Base-by-base conservation (phyloP, 2,329 filamentous ascomycete genomes). In the Aspergillus spinulosporus region DNA sequence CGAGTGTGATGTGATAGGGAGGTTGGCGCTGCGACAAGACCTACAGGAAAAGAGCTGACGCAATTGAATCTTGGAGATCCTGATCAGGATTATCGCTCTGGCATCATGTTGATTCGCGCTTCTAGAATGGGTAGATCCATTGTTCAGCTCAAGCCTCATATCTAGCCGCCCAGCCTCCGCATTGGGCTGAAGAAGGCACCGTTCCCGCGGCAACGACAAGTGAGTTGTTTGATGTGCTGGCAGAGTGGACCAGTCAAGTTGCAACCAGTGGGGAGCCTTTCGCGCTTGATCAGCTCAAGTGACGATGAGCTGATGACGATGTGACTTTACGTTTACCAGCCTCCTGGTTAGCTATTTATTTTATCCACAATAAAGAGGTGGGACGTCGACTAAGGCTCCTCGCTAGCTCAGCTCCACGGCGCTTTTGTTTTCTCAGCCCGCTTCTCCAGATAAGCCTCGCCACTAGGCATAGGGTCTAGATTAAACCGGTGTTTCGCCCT, bases 181-280 rank as follows among this genome's bases (percentile, higher is more conserved):
- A 36, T 49, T 45, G 37, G 46, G 53, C 49, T 58, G 44, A 56
- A 55, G 52, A 48, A 52, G 37, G 32, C 12, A 15, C n/a, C 26
- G 60, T 54, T 48, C 40, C 50, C 57, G 29, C 53, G 59, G 59
- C 60, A 63, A 62, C 62, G 63, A 52, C 48, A 66, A 57, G 53
- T 21, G 21, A 63, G 52, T 64, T 59, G 59, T 61, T 59, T 58
- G 63, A 54, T 56, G 61, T 62, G 60, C 66, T 61, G 60, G 49
- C 49, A 37, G 32, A 29, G 34, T 48, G 46, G 42, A 40, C 51
- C 58, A 51, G 44, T 54, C 46, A 59, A 55, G 49, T 15, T 34
- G 28, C n/a, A 31, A 21, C 29, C n/a, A 49, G 53, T 56, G 50
- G 48, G 45, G 46, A 50, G 54, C 49, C 39, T 50, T 50, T 56